Base-by-base conservation (phyloP, 169 alveolate species). In the Cyclospora cayetanensis region DNA sequence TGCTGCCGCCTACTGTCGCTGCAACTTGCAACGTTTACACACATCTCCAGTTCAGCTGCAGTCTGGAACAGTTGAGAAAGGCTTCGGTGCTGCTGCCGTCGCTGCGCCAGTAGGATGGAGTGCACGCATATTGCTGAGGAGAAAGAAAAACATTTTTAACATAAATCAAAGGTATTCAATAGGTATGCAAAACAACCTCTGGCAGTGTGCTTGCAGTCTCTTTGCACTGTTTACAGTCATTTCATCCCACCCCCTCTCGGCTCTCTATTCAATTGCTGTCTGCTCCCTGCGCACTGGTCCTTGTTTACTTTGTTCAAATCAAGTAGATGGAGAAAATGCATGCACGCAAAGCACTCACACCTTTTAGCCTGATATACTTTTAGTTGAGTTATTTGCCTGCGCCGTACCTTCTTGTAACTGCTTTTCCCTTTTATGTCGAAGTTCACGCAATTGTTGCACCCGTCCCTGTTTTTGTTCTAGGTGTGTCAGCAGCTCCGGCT, bases 31-130 rank as follows among this genome's bases (percentile, higher is more conserved):
- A n/a, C n/a, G n/a, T n/a, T n/a, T n/a, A n/a, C n/a, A n/a, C n/a
- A n/a, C n/a, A n/a, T n/a, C n/a, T n/a, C n/a, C n/a, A n/a, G n/a
- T n/a, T n/a, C n/a, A n/a, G n/a, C n/a, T n/a, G n/a, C n/a, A n/a
- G n/a, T n/a, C n/a, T n/a, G n/a, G n/a, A n/a, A n/a, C n/a, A n/a
- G n/a, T n/a, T n/a, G n/a, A n/a, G n/a, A n/a, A n/a, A n/a, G n/a
- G n/a, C n/a, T n/a, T n/a, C 25, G 7, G 34, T 31, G 83, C 83
- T 70, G 83, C 83, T 70, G 83, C 83, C n/a, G 7, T 3, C 83
- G 83, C 46, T 37, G 55, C 46, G 22, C 31, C 22, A 34, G 83
- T 29, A 70, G 46, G 53, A 22, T 4, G 55, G 53, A 5, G 22
- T 35, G 53, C 22, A 41, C 11, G 27, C 53, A 41, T 66, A 2